Conservation (phyloP, 2,329 filamentous ascomycete species). For the Pestalotiopsis sp. region DNA sequence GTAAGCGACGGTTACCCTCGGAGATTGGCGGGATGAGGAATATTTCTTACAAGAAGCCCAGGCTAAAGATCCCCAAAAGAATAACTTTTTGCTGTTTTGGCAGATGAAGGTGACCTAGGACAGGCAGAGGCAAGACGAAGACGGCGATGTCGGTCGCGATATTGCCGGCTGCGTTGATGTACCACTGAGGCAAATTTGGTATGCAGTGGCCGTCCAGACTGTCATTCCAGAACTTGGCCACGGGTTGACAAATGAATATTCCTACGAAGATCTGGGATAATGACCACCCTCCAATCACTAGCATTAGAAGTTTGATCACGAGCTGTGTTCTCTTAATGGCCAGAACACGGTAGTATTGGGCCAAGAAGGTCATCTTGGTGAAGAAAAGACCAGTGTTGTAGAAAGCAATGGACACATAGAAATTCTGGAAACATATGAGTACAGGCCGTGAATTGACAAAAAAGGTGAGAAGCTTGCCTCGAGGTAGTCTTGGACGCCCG, state of each 20-base stretch:
- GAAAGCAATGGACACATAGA: conserved; percentile 39
- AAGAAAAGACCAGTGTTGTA: conserved; percentile 38
- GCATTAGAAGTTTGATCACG: conserved; percentile 29
- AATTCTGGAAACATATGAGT: conserved; percentile 26
- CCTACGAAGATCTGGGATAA: conserved; percentile 37
- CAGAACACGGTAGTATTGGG: conserved; percentile 42
- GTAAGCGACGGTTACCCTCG: neutral
- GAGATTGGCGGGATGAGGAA: neutral
- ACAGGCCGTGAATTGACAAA: too few relatives aligned
- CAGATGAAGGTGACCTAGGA: conserved; percentile 35
- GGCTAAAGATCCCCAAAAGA: conserved; percentile 38
- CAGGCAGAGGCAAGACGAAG: conserved; percentile 38
- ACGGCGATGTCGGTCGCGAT: conserved; percentile 39
- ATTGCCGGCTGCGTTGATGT: conserved; percentile 38
- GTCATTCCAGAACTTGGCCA: conserved; percentile 37
- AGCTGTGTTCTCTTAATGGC: conserved; percentile 32
- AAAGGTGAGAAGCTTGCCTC: neutral
- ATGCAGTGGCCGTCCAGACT: conserved; percentile 33
- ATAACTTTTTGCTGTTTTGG: conserved; percentile 31
- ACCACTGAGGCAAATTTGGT: conserved; percentile 35
- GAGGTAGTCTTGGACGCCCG: neutral
- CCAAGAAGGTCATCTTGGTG: conserved; percentile 39
- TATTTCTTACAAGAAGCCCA: conserved; percentile 40
- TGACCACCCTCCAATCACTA: conserved; percentile 37
- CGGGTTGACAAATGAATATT: conserved; percentile 37